Evolutionary conservation across 2,329 filamentous ascomycete genomes (phyloP).

Genomic region (Fusarium sp.): DNA sequence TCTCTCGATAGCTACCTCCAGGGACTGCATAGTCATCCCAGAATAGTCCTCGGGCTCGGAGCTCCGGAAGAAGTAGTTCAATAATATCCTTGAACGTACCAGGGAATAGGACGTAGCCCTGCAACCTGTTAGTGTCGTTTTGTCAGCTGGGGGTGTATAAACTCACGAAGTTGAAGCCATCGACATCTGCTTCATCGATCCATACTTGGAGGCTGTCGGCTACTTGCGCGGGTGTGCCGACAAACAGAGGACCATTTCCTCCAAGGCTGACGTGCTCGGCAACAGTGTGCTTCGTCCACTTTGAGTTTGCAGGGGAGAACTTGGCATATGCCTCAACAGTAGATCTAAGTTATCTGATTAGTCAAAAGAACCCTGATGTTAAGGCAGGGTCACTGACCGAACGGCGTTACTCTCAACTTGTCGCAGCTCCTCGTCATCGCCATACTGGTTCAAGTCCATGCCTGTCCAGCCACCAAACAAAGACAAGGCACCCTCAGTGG

Average conservation of each 20-base stretch:
- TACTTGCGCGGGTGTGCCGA: slow-evolving; percentile 76
- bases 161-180: slow-evolving; percentile 81
- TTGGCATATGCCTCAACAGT: slow-evolving; percentile 70
- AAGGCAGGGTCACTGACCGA: slow-evolving; percentile 48
- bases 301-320: slow-evolving; percentile 71
- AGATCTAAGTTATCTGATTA: slow-evolving; percentile 55
- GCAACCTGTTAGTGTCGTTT: neutral
- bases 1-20: slow-evolving; percentile 73
- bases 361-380: neutral
- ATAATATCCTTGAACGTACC: slow-evolving; percentile 78
- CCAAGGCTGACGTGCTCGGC: slow-evolving; percentile 78
- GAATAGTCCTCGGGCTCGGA: slow-evolving; percentile 72
- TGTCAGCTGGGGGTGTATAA: rapidly evolving
- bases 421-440: slow-evolving; percentile 75
- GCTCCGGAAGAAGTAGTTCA: slow-evolving; percentile 75
- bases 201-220: slow-evolving; percentile 78
- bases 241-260: slow-evolving; percentile 74
- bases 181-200: slow-evolving; percentile 78
- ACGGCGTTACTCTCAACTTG: slow-evolving; percentile 75
- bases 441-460: slow-evolving; percentile 69
- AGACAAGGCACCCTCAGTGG: slow-evolving; percentile 74
- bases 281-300: slow-evolving; percentile 81
- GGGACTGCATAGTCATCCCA: slow-evolving; percentile 68
- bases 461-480: slow-evolving; percentile 83
- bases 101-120: slow-evolving; percentile 77